Conservation (phyloP, 23 red algal genomes). For the Gracilaria vermiculophylla region DNA sequence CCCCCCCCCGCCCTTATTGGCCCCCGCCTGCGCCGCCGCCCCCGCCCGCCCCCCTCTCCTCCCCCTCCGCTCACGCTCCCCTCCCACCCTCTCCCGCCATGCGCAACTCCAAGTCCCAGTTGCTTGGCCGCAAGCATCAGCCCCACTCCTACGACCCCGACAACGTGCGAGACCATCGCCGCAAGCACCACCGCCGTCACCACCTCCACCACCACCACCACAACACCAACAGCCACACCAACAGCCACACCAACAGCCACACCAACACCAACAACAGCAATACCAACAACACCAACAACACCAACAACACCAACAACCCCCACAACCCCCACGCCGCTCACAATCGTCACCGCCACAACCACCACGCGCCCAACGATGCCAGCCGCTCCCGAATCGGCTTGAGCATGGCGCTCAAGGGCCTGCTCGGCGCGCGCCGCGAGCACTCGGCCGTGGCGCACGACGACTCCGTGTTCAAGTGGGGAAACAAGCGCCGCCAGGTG, state of each 20-base stretch:
- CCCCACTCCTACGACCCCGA: not conserved
- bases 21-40: not conserved
- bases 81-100: not conserved
- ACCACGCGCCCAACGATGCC: not conserved
- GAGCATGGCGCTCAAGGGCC: slow-evolving; percentile 46
- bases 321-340: not conserved
- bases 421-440: not conserved
- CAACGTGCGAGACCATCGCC: not conserved
- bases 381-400: slow-evolving; percentile 47
- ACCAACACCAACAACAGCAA: no score
- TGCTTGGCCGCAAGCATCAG: slow-evolving; percentile 7
- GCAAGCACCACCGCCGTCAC: not conserved
- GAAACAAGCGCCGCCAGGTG: slow-evolving; percentile 27
- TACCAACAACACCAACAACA: not conserved
- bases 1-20: not conserved
- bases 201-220: slow-evolving; percentile 5
- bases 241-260: not conserved
- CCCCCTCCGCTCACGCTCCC: not conserved
- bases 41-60: not conserved
- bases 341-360: slow-evolving; percentile 14
- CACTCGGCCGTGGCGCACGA: not conserved
- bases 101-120: slow-evolving; percentile 32
- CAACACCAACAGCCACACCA: not conserved
- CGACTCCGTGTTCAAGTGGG: slow-evolving; percentile 45
- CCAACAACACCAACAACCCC: not conserved